phyloP scores from a whole-genome alignment of 140 eudicot species.

The Anethum foeniculum region DNA sequence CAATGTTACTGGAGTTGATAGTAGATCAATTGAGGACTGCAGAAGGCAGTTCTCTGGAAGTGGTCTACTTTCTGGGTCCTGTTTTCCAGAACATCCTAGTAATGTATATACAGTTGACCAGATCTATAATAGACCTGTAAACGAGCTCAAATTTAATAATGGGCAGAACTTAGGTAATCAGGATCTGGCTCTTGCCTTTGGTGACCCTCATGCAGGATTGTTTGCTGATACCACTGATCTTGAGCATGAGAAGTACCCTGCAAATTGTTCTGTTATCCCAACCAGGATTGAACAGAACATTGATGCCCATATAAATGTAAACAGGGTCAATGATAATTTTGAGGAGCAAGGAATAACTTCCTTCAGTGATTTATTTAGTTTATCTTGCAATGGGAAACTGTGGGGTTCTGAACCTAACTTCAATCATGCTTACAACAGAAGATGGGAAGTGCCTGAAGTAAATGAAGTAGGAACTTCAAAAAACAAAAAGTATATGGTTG shows the following conservation, averaged over 20 bases:
- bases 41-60: conserved; percentile 28
- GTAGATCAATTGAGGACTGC: conserved; percentile 23
- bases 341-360: conserved; percentile 37
- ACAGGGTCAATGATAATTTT: conserved; percentile 27
- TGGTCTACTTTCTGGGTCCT: conserved; percentile 31
- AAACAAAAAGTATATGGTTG: conserved; percentile 38
- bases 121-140: conserved; percentile 31
- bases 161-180: conserved; percentile 31
- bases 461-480: conserved; percentile 36
- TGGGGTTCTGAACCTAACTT: conserved; percentile 31
- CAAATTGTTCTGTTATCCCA: conserved; percentile 24
- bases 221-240: conserved; percentile 29
- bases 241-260: conserved; percentile 32
- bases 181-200: conserved; percentile 58
- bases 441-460: conserved; percentile 36
- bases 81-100: conserved; percentile 29
- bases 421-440: conserved; percentile 27
- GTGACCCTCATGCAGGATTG: conserved; percentile 30
- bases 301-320: conserved; percentile 36
- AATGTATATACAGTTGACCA: conserved; percentile 29
- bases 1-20: conserved; percentile 22
- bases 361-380: conserved; percentile 34
- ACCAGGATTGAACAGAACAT: conserved; percentile 31
- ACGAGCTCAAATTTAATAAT: conserved; percentile 37
- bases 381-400: conserved; percentile 31